These are phyloP conservation scores for Arachis monticola DNA, from an alignment of 331 rosid genomes.

Conservation along the genomic window DNA sequence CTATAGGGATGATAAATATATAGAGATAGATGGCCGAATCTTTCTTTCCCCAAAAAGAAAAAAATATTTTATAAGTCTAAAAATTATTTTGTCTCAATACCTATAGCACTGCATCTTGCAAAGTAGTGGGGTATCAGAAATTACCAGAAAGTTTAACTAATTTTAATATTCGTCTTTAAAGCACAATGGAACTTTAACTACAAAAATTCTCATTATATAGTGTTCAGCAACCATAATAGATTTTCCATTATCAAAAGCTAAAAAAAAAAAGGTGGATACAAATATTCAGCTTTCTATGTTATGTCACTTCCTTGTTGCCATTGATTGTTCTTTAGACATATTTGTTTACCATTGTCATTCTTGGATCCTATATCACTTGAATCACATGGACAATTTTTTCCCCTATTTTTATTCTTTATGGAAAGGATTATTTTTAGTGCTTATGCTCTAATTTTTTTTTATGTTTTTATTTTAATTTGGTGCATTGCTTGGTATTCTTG, in stretches of 20 bases:
- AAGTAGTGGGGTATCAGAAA: constrained; percentile 58
- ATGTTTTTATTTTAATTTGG: too few relatives aligned
- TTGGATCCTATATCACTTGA: not conserved
- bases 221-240: constrained; percentile 32
- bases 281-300: constrained; percentile 17
- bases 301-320: not conserved
- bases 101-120: constrained; percentile 46
- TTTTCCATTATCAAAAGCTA: constrained; percentile 37
- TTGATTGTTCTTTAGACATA: constrained; percentile 17
- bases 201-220: constrained; percentile 34
- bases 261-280: not conserved
- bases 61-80: constrained; percentile 24
- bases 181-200: constrained; percentile 41
- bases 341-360: not conserved
- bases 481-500: too few relatives aligned
- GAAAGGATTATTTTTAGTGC: not conserved
- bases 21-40: constrained; percentile 38
- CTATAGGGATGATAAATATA: constrained; percentile 35
- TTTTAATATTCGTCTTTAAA: constrained; percentile 36
- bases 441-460: too few relatives aligned
- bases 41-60: constrained; percentile 42
- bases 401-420: not conserved
- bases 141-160: constrained; percentile 42
- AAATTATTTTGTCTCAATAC: constrained; percentile 33
- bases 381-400: not conserved